Evolutionary conservation across 192 early-diverging fungal species (phyloP).

Genomic region (Entophlyctis helioformis): DNA sequence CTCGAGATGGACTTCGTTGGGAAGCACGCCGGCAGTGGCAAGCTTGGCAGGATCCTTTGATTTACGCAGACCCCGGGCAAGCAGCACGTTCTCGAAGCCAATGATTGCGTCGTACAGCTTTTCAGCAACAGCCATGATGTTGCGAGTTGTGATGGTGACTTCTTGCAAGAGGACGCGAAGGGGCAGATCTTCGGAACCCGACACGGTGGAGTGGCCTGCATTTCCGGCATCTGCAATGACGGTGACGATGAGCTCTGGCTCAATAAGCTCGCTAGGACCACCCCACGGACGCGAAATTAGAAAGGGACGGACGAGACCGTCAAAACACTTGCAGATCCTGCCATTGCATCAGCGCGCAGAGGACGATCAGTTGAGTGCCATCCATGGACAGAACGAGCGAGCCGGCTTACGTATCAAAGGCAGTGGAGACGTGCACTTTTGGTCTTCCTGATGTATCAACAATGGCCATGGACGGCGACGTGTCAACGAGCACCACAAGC

Average conservation of each 20-base stretch:
- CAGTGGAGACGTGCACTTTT: constrained; percentile 19
- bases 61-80: constrained; percentile 9
- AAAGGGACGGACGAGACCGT: constrained; percentile 14
- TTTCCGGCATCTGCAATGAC: constrained; percentile 31
- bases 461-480: constrained; percentile 50
- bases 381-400: too few species aligned
- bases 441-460: constrained; percentile 24
- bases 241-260: constrained; percentile 8
- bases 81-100: constrained; percentile 30
- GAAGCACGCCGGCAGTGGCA: background rate
- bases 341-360: background rate
- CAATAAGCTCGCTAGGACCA: background rate
- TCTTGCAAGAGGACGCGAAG: constrained; percentile 32
- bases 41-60: constrained; percentile 5
- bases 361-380: too few species aligned
- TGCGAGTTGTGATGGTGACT: constrained; percentile 18
- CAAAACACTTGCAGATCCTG: constrained; percentile 36
- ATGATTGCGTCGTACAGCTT: constrained; percentile 26
- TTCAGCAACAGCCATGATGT: constrained; percentile 21
- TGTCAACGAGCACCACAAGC: constrained; percentile 58
- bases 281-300: background rate
- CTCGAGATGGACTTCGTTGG: background rate
- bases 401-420: constrained; percentile 31
- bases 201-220: constrained; percentile 13
- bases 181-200: constrained; percentile 15